Evolutionary conservation across 768 basidiomycete species (phyloP), one percentile per base, ranked within the genome.

Genomic region (Boletus tomentosulus): DNA sequence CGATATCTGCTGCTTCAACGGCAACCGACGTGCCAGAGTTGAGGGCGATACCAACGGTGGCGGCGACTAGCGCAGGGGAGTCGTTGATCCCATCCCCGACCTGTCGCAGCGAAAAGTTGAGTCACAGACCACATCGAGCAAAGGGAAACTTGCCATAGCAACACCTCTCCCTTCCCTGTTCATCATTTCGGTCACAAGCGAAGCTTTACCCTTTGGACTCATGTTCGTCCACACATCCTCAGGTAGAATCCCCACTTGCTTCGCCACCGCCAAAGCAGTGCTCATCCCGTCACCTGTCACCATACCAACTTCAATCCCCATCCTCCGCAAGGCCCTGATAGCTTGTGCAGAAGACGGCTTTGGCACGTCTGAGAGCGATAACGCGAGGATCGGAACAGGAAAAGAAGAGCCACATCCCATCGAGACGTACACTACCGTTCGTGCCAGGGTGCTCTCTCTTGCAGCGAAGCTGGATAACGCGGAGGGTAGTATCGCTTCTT

Each of bases 11-110:
- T 0, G 97, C 97, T 75, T 98, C 97, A 48, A 99, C 88, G 10
- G 97, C 97, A 42, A 99, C 92, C 6, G 93, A 96, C 16, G 97
- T 95, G 31, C 97, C 97, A 3, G 93, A 90, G 11, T 92, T 95
- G 6, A 99, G 83, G 1, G 97, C 97, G 55, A 99, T 95, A 39
- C 97, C 97, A 24, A 99, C 91, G 1, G 93, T 92, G 1, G 96
- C 92, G 4, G 92, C 94, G 15, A 94, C 95, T 2, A 99, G 85
- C 12, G 96, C 97, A 2, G 95, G 96, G 3, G 96, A 98, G 68
- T 99, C 97, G 69, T 99, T 98, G 75, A 98, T 97, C 33, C 97
- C 97, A 70, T 99, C 97, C 24, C 97, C 97, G 38, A 99, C 93
- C 93, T 95, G 57, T 50, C 3, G 28, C 2, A 27, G 8, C 19